A percentile compares a stretch with the other conserved stretches of the same genome.
These are phyloP conservation scores for Cystobasidium onofrii DNA, from an alignment of 768 basidiomycete genomes.

Conservation along the genomic window DNA sequence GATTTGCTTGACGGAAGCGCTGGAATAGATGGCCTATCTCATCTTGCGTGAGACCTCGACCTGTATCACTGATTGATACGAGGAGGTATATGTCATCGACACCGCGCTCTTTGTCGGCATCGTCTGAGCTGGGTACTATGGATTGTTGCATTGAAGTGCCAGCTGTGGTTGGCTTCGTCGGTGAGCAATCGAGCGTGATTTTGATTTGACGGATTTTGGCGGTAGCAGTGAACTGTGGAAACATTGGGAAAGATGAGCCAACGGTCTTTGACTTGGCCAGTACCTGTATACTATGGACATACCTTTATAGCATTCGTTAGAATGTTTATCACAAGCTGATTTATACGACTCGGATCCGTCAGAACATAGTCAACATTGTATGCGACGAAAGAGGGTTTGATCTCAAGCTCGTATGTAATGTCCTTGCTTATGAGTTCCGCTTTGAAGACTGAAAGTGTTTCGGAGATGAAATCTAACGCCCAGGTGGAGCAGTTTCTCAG, in stretches of 20 bases:
- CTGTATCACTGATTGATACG: conserved; percentile 26
- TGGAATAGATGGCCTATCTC: conserved; percentile 32
- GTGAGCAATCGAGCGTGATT: conserved; percentile 11
- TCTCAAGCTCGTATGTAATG: conserved; percentile 7
- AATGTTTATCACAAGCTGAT: conserved; percentile 28
- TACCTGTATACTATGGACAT: conserved; percentile 39
- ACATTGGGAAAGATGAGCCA: conserved; percentile 33
- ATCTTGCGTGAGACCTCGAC: conserved; percentile 22
- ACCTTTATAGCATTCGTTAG: conserved; percentile 38
- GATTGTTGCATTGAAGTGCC: background rate
- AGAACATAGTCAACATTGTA: conserved; percentile 16
- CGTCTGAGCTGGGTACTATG: background rate
- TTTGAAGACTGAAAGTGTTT: conserved; percentile 21
- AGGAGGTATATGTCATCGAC: conserved; percentile 16
- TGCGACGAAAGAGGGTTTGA: conserved; percentile 6
- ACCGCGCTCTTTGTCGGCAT: background rate
- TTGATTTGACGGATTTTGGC: conserved; percentile 6
- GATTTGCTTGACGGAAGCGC: conserved; percentile 32
- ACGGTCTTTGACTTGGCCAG: conserved; percentile 39
- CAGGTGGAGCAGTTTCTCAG: too few relatives aligned
- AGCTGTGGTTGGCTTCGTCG: background rate
- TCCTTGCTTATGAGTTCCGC: conserved; percentile 16
- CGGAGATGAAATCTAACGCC: conserved; percentile 23
- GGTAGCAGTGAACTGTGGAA: conserved; percentile 5
- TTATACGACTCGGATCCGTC: conserved; percentile 13